Conservation (phyloP, 78 protist genomes). For the Isochrysis galbana region DNA sequence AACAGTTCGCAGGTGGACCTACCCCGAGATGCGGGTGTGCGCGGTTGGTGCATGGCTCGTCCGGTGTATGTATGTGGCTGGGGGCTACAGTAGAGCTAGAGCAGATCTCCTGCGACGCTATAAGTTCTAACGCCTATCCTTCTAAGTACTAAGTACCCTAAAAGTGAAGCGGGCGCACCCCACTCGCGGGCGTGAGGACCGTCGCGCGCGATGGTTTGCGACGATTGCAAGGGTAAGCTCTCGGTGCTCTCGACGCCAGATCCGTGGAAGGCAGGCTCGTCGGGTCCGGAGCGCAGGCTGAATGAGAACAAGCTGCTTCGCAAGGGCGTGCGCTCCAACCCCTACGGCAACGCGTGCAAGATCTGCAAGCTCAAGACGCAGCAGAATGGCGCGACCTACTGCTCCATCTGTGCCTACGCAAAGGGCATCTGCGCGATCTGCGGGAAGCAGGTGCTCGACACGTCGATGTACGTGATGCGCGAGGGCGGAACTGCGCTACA, state of each 20-base stretch:
- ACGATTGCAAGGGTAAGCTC: neutral
- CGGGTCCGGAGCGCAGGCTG: neutral
- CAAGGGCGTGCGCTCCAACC: neutral
- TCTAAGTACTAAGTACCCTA: too few relatives aligned
- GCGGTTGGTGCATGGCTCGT: too few relatives aligned
- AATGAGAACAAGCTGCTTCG: neutral
- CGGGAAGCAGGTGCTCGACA: neutral
- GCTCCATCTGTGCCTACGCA: neutral
- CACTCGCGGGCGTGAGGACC: too few relatives aligned
- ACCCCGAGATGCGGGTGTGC: too few relatives aligned
- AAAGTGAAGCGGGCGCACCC: too few relatives aligned
- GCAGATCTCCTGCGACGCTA: too few relatives aligned
- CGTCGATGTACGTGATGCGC: neutral
- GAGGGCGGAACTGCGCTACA: neutral
- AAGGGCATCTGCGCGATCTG: neutral
- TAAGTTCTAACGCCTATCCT: too few relatives aligned
- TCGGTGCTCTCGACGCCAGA: neutral
- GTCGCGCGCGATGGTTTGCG: slow-evolving; percentile 17
- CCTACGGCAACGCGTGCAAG: neutral
- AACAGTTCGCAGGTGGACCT: too few relatives aligned
- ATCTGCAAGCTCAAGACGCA: neutral
- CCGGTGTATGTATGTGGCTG: too few relatives aligned
- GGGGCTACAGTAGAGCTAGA: too few relatives aligned
- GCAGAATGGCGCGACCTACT: neutral
- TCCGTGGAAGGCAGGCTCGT: neutral